phyloP scores from a whole-genome alignment of 1,139 yeast species.

The Suhomyces bribrorum region DNA sequence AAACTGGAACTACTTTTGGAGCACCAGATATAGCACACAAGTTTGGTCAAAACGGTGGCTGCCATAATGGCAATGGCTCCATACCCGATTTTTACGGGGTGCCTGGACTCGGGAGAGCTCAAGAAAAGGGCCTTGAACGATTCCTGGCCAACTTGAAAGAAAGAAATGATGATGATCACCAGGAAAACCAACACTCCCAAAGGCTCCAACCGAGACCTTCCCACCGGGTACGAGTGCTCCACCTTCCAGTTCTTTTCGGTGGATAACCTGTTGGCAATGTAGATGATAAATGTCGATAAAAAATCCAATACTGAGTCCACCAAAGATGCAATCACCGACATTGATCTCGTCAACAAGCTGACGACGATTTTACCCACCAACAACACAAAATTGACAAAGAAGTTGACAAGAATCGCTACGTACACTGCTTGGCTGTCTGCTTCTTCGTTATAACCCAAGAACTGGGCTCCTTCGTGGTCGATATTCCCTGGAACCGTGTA shows the following conservation, averaged over 20 bases:
- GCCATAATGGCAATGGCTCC: slow-evolving; percentile 64
- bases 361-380: slow-evolving; percentile 63
- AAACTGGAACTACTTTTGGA: slow-evolving; percentile 63
- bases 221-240: slow-evolving; percentile 60
- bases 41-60: slow-evolving; percentile 59
- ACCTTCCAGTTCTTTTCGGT: slow-evolving; percentile 55
- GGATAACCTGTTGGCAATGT: slow-evolving; percentile 60
- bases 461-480: slow-evolving; percentile 54
- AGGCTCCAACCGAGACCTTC: slow-evolving; percentile 73
- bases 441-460: slow-evolving; percentile 50
- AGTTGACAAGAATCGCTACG: slow-evolving; percentile 66
- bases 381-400: slow-evolving; percentile 59
- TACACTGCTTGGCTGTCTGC: slow-evolving; percentile 48
- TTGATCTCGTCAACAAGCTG: slow-evolving; percentile 64
- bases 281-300: slow-evolving; percentile 72
- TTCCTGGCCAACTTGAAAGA: slow-evolving; percentile 71
- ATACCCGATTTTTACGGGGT: slow-evolving; percentile 50
- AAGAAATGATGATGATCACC: slow-evolving; percentile 68
- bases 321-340: slow-evolving; percentile 75
- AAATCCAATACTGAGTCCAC: slow-evolving; percentile 77
- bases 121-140: slow-evolving; percentile 44
- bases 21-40: slow-evolving; percentile 68
- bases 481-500: slow-evolving; percentile 61
- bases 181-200: slow-evolving; percentile 77
- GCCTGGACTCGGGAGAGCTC: slow-evolving; percentile 30